Conservation (phyloP, 1,284 basidiomycete genomes). For the Laetiporus sulphureus region DNA sequence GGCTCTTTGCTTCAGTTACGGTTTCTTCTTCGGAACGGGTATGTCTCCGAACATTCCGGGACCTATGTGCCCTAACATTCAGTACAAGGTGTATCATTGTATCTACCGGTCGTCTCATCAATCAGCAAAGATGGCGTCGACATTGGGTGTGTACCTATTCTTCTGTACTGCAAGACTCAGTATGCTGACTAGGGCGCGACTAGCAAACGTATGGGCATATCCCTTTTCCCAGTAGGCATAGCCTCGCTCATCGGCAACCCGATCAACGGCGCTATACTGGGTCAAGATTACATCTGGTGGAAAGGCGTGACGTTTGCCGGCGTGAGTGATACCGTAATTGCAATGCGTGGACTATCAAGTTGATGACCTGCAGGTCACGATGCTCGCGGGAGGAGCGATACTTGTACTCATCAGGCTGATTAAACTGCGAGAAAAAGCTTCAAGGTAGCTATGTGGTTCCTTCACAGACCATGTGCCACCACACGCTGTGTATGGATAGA, state of each 20-base stretch:
- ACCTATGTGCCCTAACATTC: background rate
- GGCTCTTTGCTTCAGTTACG: slow-evolving; percentile 8
- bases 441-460: too few species aligned
- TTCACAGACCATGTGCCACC: too few species aligned
- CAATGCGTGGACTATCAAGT: background rate
- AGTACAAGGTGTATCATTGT: slow-evolving; percentile 2
- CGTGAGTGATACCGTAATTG: slow-evolving; percentile 1
- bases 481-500: too few species aligned
- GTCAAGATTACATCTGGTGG: slow-evolving; percentile 9
- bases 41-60: background rate
- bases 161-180: background rate
- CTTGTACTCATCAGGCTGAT: too few species aligned
- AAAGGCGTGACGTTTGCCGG: slow-evolving; percentile 9
- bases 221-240: slow-evolving; percentile 8
- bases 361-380: background rate
- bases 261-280: slow-evolving; percentile 13
- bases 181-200: background rate
- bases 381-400: background rate
- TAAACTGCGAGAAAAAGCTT: too few species aligned
- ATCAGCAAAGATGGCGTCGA: background rate
- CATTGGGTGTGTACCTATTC: slow-evolving; percentile 1
- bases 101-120: slow-evolving; percentile 2
- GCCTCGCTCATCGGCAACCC: slow-evolving; percentile 13
- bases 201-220: slow-evolving; percentile 13
- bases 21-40: slow-evolving; percentile 18